Evolutionary conservation across 352 stramenopile species (phyloP), one percentile per base, ranked within the genome.

Genomic region (Aphanomyces stellatus): DNA sequence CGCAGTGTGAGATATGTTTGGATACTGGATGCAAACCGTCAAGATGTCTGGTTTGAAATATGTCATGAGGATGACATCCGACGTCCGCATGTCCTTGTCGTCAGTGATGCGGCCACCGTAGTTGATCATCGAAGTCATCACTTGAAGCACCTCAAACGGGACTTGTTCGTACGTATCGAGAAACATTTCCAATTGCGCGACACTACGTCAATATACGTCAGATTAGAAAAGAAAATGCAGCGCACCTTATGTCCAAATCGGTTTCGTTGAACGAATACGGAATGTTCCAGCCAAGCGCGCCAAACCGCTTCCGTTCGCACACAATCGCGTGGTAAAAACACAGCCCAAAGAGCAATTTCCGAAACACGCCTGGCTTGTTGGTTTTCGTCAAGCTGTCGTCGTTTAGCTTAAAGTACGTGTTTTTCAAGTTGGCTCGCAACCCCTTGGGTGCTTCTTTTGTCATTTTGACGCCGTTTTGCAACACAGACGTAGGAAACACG

Each of bases 251-350:
- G 48, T 96, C 88, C 33, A 98, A 76, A 71, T 98, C 95, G 0
- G 94, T 98, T 51, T 98, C 91, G 68, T 98, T 98, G 70, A 98
- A 98, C 62, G 97, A 90, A 78, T 98, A 98, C 13, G 93, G 92
- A 33, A 98, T 97, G 71, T 98, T 98, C 95, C 95, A 98, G 19
- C 95, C 95, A 5, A 98, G 70, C 3, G 95, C 87, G 1, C 95
- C 95, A 62, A 98, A 98, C 19, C 96, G 89, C 70, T 96, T 91
- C 53, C 95, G 87, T 78, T 98, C 95, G 69, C 96, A 94, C 40
- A 97, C 85, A 22, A 93, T 79, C 4, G 93, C 93, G 57, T 97
- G 90, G 75, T 88, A 96, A 70, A 96, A 95, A 65, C 82, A 90
- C 7, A 98, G 75, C 0, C 87, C 94, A 65, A 98, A 98, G 11